Evolutionary conservation across 129 eudicot species (phyloP).

Genomic region (Helianthus annuus): DNA sequence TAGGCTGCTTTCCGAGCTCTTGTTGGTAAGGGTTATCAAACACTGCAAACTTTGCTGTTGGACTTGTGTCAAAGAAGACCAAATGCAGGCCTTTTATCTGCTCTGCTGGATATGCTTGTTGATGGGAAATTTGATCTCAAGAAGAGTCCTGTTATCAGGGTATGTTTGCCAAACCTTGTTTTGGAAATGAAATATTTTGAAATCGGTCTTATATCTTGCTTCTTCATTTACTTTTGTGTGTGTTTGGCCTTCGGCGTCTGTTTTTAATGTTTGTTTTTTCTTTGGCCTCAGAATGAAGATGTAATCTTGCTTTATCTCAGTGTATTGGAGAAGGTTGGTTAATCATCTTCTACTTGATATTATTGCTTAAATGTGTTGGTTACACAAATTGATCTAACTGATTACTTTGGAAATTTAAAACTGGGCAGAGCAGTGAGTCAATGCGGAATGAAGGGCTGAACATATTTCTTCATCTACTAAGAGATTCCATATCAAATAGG

Average conservation of each 20-base stretch:
- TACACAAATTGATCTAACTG: constrained; percentile 28
- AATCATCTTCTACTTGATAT: constrained; percentile 25
- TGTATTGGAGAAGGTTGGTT: constrained; percentile 87
- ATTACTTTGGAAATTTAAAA: constrained; percentile 39
- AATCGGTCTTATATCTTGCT: background rate
- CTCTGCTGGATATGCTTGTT: constrained; percentile 92
- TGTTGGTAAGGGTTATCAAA: constrained; percentile 89
- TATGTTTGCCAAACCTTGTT: constrained; percentile 24
- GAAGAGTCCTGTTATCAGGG: constrained; percentile 67
- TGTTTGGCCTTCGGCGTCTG: constrained; percentile 24
- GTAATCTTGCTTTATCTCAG: constrained; percentile 85
- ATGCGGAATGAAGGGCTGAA: constrained; percentile 78
- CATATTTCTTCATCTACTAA: constrained; percentile 78
- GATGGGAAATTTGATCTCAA: constrained; percentile 93
- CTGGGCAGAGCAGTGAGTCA: constrained; percentile 98
- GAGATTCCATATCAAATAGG: constrained; percentile 86
- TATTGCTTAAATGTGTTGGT: constrained; percentile 11
- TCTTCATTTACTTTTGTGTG: background rate
- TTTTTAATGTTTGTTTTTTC: constrained; percentile 19
- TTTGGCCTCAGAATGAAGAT: constrained; percentile 82
- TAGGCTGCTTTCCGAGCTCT: constrained; percentile 91
- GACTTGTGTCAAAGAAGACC: constrained; percentile 83
- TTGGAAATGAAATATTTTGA: background rate
- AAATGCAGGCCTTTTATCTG: constrained; percentile 69
- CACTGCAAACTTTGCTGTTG: constrained; percentile 79